phyloP scores from a whole-genome alignment of 805 yeast species.

The Kodamaea sagamina region DNA sequence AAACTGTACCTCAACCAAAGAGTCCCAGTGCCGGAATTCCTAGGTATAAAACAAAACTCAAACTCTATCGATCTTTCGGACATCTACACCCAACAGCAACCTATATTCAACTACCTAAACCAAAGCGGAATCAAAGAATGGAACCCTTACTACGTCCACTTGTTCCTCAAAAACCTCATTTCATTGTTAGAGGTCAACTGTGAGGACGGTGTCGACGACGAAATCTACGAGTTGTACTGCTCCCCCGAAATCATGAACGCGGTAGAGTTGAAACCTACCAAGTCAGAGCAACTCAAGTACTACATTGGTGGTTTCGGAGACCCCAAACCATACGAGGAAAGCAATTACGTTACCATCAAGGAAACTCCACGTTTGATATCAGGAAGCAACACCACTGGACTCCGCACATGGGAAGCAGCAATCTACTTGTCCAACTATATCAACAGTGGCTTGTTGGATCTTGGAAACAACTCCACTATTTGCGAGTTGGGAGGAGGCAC shows the following conservation, averaged over 20 bases:
- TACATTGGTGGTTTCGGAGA: slow-evolving; percentile 25
- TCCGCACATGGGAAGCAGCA: slow-evolving; percentile 94
- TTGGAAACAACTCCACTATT: slow-evolving; percentile 32
- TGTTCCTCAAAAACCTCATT: slow-evolving; percentile 46
- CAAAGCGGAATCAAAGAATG: slow-evolving; percentile 21
- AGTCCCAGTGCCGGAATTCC: slow-evolving; percentile 6
- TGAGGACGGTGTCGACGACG: slow-evolving; percentile 39
- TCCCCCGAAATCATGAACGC: slow-evolving; percentile 33
- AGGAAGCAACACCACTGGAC: slow-evolving; percentile 83
- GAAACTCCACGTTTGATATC: slow-evolving; percentile 68
- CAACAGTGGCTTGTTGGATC: slow-evolving; percentile 15
- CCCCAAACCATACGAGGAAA: slow-evolving; percentile 12
- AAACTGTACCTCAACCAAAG: slow-evolving; percentile 11
- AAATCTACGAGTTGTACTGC: slow-evolving; percentile 44
- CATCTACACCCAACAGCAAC: slow-evolving; percentile 1
- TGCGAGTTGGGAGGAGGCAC: slow-evolving; percentile 91
- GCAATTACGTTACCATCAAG: slow-evolving; percentile 37
- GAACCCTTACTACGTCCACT: slow-evolving; percentile 57
- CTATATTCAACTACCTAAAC: slow-evolving; percentile 1
- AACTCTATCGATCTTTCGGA: background rate
- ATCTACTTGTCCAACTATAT: slow-evolving; percentile 60
- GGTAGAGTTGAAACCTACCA: slow-evolving; percentile 36
- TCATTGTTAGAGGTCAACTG: slow-evolving; percentile 29
- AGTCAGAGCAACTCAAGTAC: slow-evolving; percentile 40
- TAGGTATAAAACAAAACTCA: slow-evolving; percentile 1